phyloP scores from a whole-genome alignment of 768 basidiomycete species.

The Mycena pura region DNA sequence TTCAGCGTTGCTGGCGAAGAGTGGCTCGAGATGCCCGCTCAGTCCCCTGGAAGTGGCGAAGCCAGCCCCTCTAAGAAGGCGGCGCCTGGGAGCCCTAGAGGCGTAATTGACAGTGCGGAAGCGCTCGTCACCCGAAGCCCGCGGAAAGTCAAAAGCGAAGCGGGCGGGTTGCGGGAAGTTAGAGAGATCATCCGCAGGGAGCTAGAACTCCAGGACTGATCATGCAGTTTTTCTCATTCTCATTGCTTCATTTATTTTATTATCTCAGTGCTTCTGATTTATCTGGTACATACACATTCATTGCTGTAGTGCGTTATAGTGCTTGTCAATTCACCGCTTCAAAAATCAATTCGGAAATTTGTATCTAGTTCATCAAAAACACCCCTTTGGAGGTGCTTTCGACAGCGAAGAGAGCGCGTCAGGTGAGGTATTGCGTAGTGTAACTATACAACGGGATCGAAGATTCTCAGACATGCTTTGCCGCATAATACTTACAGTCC shows the following conservation, averaged over 20 bases:
- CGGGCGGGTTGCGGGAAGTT: slow-evolving; percentile 78
- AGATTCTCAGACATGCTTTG: no score
- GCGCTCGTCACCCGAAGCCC: slow-evolving; percentile 76
- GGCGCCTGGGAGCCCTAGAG: slow-evolving; percentile 52
- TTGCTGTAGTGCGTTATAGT: slow-evolving; percentile 10
- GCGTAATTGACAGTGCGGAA: slow-evolving; percentile 64
- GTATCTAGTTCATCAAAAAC: no score
- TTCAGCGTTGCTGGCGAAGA: slow-evolving; percentile 65
- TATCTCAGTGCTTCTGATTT: slow-evolving; percentile 23
- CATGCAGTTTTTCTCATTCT: slow-evolving; percentile 41
- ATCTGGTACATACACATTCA: slow-evolving; percentile 23
- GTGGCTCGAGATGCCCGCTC: slow-evolving; percentile 69
- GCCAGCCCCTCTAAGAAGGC: slow-evolving; percentile 49
- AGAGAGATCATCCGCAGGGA: slow-evolving; percentile 83
- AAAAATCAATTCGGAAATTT: not conserved
- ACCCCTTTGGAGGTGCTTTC: no score
- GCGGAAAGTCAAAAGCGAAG: slow-evolving; percentile 70
- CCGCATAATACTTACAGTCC: no score
- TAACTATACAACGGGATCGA: no score
- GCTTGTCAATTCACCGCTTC: slow-evolving; percentile 6
- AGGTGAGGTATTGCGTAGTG: no score
- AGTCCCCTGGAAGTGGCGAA: slow-evolving; percentile 32
- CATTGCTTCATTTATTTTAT: slow-evolving; percentile 21
- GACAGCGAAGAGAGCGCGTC: no score
- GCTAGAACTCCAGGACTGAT: slow-evolving; percentile 71